Conservation (phyloP, 2,329 filamentous ascomycete species). For the Botryosphaeria dothidea region DNA sequence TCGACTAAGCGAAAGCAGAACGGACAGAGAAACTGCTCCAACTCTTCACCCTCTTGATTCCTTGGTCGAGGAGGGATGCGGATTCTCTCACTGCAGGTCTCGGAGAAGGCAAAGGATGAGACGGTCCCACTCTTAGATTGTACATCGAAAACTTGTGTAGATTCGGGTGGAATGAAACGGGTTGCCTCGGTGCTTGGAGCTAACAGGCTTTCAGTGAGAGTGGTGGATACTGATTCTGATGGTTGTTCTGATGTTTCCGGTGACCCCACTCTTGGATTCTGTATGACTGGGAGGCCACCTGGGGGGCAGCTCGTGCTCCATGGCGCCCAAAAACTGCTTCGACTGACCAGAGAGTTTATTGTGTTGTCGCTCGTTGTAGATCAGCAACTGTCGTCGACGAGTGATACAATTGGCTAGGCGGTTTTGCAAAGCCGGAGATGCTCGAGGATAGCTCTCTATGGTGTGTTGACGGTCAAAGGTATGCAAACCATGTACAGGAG, state of each 20-base stretch:
- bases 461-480: neutral
- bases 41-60: neutral
- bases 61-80: neutral
- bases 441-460: neutral
- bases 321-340: neutral
- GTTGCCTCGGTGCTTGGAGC: neutral
- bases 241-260: neutral
- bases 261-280: no score
- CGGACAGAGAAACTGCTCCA: neutral
- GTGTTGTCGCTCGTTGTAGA: neutral
- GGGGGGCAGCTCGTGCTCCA: neutral
- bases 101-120: neutral
- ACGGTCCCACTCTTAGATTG: neutral
- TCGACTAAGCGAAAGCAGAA: neutral
- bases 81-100: neutral
- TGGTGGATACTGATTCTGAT: neutral
- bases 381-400: neutral
- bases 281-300: no score
- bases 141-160: neutral
- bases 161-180: neutral
- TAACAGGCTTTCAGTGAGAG: neutral
- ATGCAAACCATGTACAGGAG: neutral
- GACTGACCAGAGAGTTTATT: neutral
- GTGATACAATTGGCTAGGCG: neutral
- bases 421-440: neutral